Percentiles rank a stretch among this genome's conserved stretches.
Evolutionary conservation across 148 eudicot species (phyloP).

Genomic region (Agrostemma githago): DNA sequence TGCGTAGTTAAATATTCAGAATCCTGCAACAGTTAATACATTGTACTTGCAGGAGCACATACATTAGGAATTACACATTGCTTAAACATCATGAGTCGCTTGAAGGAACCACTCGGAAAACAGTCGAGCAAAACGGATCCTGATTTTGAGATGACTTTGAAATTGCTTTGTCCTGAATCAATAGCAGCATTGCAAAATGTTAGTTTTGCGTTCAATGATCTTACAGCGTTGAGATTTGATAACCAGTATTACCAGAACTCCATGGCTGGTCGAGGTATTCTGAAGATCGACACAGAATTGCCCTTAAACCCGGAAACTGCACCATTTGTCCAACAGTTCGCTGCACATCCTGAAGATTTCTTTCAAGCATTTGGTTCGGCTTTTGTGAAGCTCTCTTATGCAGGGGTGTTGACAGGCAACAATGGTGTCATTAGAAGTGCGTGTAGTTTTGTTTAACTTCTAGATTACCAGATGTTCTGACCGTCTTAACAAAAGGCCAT

Average conservation of each 20-base stretch:
- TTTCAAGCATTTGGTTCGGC: conserved; percentile 31
- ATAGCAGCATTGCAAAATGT: conserved; percentile 15
- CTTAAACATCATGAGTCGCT: conserved; percentile 25
- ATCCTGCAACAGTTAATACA: not conserved
- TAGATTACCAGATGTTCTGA: not conserved
- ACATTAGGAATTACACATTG: conserved; percentile 35
- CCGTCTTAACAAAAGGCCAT: not conserved
- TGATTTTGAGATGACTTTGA: conserved; percentile 17
- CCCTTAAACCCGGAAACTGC: conserved; percentile 19
- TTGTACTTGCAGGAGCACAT: conserved; percentile 29
- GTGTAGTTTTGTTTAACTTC: conserved; percentile 21
- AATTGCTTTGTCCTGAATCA: conserved; percentile 23
- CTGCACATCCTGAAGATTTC: conserved; percentile 19
- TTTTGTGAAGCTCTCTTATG: conserved; percentile 30
- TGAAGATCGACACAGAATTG: conserved; percentile 28
- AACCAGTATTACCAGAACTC: conserved; percentile 29
- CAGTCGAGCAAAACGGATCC: conserved; percentile 15
- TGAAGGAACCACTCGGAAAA: conserved; percentile 16
- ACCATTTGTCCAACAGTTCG: conserved; percentile 22
- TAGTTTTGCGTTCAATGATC: conserved; percentile 31
- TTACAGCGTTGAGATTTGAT: conserved; percentile 23
- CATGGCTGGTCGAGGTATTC: conserved; percentile 24
- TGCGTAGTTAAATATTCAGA: not conserved
- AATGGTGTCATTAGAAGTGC: conserved; percentile 26
- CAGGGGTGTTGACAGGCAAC: conserved; percentile 30